These are phyloP conservation scores for Castanospermum australe DNA, from an alignment of 306 rosid species.

Conservation along the genomic window DNA sequence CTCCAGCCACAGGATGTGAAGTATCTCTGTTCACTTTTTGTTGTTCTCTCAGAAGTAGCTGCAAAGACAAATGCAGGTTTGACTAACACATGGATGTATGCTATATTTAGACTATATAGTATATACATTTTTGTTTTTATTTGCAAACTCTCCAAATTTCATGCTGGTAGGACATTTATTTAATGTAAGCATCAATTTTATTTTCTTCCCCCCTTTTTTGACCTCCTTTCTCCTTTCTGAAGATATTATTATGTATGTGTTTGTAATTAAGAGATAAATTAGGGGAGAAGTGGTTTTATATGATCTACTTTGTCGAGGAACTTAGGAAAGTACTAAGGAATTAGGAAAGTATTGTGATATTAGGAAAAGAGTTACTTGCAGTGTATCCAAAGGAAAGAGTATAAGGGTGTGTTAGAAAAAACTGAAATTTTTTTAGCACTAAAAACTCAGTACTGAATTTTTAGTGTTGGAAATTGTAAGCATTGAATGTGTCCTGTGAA, in stretches of 20 bases:
- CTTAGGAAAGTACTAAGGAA: not conserved
- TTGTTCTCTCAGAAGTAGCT: conserved; percentile 59
- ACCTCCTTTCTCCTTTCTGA: not conserved
- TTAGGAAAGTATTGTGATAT: not conserved
- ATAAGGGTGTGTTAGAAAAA: not conserved
- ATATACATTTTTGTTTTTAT: conserved; percentile 13
- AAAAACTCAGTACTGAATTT: not conserved
- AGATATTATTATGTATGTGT: not conserved
- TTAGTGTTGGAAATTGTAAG: not conserved
- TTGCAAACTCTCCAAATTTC: conserved; percentile 9
- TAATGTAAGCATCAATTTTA: not conserved
- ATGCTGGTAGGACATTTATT: conserved; percentile 11
- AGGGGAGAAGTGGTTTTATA: not conserved
- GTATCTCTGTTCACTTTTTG: conserved; percentile 67
- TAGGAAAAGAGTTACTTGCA: not conserved
- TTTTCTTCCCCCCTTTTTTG: not conserved
- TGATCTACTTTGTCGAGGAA: not conserved
- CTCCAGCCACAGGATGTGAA: conserved; percentile 63
- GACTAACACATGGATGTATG: conserved; percentile 19
- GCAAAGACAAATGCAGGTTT: conserved; percentile 58
- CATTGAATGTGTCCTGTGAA: not conserved
- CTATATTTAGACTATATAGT: no score
- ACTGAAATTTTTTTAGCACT: not conserved
- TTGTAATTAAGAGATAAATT: not conserved
- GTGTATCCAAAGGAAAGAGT: not conserved